Evolutionary conservation across 805 yeast genomes (phyloP), one percentile per base, ranked within the genome.

Genomic region (Candida odintsovae): DNA sequence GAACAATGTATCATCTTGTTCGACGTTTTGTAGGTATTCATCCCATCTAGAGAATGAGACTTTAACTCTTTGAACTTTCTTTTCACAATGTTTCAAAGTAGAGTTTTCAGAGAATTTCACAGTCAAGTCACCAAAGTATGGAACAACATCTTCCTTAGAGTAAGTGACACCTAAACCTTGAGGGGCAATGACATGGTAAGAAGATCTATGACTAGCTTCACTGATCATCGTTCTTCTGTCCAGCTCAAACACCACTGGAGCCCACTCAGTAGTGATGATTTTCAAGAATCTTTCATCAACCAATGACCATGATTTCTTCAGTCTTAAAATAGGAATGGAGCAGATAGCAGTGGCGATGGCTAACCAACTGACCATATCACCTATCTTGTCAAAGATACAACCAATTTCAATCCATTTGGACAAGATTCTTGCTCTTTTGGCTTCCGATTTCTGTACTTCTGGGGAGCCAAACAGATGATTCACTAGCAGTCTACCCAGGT

Each of bases 361-460:
- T 21, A 89, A 69, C 97, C 97, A 92, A 26, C 94, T 83, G 0
- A 90, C 90, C 90, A 89, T 88, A 61, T 92, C 95, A 42, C 98
- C 98, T 26, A 78, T 69, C 49, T 77, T 78, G 57, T 88, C 94
- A 50, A 92, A 77, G 23, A 72, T 68, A 51, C 84, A 79, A 4
- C 97, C 98, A 39, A 92, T 70, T 50, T 81, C 80, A 38, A 90
- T 85, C 98, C 98, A 92, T 59, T 80, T 83, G 41, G 81, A 80
- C 33, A 92, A 63, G 4, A 90, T 58, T 38, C 76, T 66, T 0
- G 95, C 95, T 48, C 94, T 74, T 26, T 64, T 61, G 48, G 48
- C 40, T 50, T 70, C 77, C 12, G 67, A 51, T 18, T 55, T 50
- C 8, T 57, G 56, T 3, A 68, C 59, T 21, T 55, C 62, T 16